Evolutionary conservation across 805 yeast genomes (phyloP).

Genomic region (Candida pini): DNA sequence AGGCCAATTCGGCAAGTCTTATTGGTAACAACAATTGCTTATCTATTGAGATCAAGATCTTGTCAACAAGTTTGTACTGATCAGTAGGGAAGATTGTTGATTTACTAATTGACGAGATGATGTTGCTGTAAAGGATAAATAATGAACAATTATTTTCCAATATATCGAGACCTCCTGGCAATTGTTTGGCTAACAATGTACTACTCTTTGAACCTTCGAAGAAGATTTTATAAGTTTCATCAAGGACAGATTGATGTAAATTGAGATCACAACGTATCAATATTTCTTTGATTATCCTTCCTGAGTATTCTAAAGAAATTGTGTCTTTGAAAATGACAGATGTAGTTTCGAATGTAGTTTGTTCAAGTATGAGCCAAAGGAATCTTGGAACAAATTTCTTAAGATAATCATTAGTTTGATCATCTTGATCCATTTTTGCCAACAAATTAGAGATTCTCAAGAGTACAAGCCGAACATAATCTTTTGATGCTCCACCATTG

Average conservation of each 20-base stretch:
- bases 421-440: slow-evolving; percentile 7
- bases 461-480: slow-evolving; percentile 23
- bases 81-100: slow-evolving; percentile 21
- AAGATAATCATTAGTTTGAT: slow-evolving; percentile 31
- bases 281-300: slow-evolving; percentile 37
- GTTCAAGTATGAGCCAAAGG: slow-evolving; percentile 16
- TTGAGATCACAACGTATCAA: slow-evolving; percentile 32
- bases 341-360: slow-evolving; percentile 3
- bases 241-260: slow-evolving; percentile 42
- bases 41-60: slow-evolving; percentile 10
- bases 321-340: slow-evolving; percentile 18
- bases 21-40: slow-evolving; percentile 25
- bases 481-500: slow-evolving; percentile 6
- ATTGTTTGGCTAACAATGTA: slow-evolving; percentile 14
- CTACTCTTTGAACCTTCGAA: slow-evolving; percentile 17
- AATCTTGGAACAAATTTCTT: slow-evolving; percentile 38
- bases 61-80: slow-evolving; percentile 11
- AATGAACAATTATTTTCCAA: slow-evolving; percentile 26
- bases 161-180: slow-evolving; percentile 15
- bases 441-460: slow-evolving; percentile 16
- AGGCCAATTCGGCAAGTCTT: slow-evolving; percentile 52
- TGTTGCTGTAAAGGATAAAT: slow-evolving; percentile 37
- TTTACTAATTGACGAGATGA: slow-evolving; percentile 51
- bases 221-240: slow-evolving; percentile 34
- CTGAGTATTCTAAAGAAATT: slow-evolving; percentile 32